Evolutionary conservation across 805 yeast species (phyloP), one percentile per base, ranked within the genome.

Genomic region (Wickerhamiella cacticola): DNA sequence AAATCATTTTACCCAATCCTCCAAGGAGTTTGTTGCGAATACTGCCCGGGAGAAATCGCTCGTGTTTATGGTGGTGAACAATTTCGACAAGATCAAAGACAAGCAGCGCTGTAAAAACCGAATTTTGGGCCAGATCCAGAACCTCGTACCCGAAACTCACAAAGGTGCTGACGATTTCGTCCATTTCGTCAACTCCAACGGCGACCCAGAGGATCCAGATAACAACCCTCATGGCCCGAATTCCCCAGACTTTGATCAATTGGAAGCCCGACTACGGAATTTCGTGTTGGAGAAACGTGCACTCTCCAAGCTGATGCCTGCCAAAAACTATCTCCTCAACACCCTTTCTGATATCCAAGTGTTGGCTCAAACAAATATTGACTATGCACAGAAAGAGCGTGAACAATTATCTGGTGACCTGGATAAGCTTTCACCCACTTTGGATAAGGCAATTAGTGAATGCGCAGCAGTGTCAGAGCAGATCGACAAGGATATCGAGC

Each of bases 1-100:
- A 59, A 94, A 92, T 59, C 96, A 92, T 60, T 82, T 92, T 61
- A 92, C 99, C 0, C 68, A 87, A 49, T 83, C 95, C 0, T 97
- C 96, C 0, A 81, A 85, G 55, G 99, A 92, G 59, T 94, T 92
- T 59, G 85, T 92, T 46, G 72, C 89, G 1, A 76, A 84, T 33
- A 94, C 96, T 0, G 87, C 96, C 1, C 79, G 80, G 46, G 99
- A 92, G 58, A 89, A 87, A 66, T 79, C 89, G 52, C 75, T 88
- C 54, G 84, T 92, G 46, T 92, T 94, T 61, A 87, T 92, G 62
- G 97, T 92, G 19, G 94, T 89, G 35, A 94, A 92, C 67, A 76
- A 82, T 59, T 92, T 86, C 63, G 98, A 94, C 66, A 79, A 75
- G 55, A 89, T 92, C 53, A 72, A 69, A 51, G 85, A 89, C 61